Conservation (phyloP, 2,329 filamentous ascomycete species). For the Arthrobotrys sinensis region DNA sequence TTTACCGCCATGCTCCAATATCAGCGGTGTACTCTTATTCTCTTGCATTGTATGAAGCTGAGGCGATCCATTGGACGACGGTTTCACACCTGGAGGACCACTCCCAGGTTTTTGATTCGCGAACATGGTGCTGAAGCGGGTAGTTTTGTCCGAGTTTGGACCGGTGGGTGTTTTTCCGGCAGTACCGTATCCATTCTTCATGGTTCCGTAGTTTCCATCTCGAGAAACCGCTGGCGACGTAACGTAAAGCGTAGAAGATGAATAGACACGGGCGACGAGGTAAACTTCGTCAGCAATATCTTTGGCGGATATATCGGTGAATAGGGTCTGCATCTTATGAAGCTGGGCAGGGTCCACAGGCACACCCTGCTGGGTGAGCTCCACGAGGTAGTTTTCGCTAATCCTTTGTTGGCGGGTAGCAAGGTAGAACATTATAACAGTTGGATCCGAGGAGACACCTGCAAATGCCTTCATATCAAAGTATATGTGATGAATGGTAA, state of each 20-base stretch:
- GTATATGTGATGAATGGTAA: slow-evolving; percentile 83
- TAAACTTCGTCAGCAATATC: slow-evolving; percentile 85
- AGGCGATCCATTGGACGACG: slow-evolving; percentile 46
- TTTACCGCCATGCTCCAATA: slow-evolving; percentile 47
- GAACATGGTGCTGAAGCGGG: slow-evolving; percentile 60
- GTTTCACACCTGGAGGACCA: slow-evolving; percentile 10
- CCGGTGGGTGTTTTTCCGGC: slow-evolving; percentile 38
- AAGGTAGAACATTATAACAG: slow-evolving; percentile 82
- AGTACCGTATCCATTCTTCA: slow-evolving; percentile 52
- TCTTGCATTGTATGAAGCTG: slow-evolving; percentile 52
- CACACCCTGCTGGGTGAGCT: slow-evolving; percentile 81
- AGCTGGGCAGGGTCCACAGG: slow-evolving; percentile 77
- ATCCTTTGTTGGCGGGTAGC: slow-evolving; percentile 80
- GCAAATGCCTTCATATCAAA: slow-evolving; percentile 87
- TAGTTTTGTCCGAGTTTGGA: slow-evolving; percentile 37
- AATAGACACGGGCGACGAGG: slow-evolving; percentile 84
- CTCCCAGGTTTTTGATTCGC: slow-evolving; percentile 37
- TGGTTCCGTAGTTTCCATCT: slow-evolving; percentile 55
- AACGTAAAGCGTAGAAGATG: slow-evolving; percentile 65
- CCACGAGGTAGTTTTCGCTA: slow-evolving; percentile 86
- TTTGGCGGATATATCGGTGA: slow-evolving; percentile 84
- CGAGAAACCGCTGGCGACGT: slow-evolving; percentile 68
- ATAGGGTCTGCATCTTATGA: slow-evolving; percentile 84
- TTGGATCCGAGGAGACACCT: slow-evolving; percentile 81
- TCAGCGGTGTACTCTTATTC: slow-evolving; percentile 48